Evolutionary conservation across 306 rosid species (phyloP).

Genomic region (Vachellia collinsii): DNA sequence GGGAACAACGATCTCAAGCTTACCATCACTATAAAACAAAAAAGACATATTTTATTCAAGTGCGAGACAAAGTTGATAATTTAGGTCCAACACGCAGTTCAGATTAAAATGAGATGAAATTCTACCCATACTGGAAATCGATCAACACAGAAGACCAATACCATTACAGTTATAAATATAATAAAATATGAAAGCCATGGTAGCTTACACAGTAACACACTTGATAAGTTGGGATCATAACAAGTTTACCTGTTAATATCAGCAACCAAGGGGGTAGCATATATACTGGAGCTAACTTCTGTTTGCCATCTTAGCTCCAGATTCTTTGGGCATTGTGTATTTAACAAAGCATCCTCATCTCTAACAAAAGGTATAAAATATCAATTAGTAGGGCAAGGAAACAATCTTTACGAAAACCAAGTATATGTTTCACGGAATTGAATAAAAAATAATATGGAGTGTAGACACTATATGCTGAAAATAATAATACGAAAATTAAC

Average conservation of each 20-base stretch:
- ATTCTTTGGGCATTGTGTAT: slow-evolving; percentile 85
- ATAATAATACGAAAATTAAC: background rate
- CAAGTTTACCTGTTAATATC: slow-evolving; percentile 80
- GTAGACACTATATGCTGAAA: background rate
- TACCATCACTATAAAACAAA: slow-evolving; percentile 81
- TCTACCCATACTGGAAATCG: slow-evolving; percentile 13
- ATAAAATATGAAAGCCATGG: background rate
- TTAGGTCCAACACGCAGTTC: background rate
- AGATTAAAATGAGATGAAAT: slow-evolving; percentile 24
- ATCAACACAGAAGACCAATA: slow-evolving; percentile 2
- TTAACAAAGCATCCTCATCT: slow-evolving; percentile 88
- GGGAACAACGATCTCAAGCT: slow-evolving; percentile 93
- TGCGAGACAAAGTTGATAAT: background rate
- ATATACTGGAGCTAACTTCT: slow-evolving; percentile 96
- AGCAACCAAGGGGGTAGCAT: slow-evolving; percentile 91
- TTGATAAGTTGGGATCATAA: background rate
- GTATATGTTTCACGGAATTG: slow-evolving; percentile 13
- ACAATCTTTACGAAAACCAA: slow-evolving; percentile 9
- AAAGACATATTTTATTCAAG: slow-evolving; percentile 1
- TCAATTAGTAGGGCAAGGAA: slow-evolving; percentile 3
- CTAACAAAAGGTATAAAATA: slow-evolving; percentile 41
- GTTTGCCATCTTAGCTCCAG: slow-evolving; percentile 99
- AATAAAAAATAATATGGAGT: background rate
- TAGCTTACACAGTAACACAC: slow-evolving; percentile 5
- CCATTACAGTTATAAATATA: background rate